Conservation (phyloP, 2,329 filamentous ascomycete genomes). For the Aspergillus transmontanensis region DNA sequence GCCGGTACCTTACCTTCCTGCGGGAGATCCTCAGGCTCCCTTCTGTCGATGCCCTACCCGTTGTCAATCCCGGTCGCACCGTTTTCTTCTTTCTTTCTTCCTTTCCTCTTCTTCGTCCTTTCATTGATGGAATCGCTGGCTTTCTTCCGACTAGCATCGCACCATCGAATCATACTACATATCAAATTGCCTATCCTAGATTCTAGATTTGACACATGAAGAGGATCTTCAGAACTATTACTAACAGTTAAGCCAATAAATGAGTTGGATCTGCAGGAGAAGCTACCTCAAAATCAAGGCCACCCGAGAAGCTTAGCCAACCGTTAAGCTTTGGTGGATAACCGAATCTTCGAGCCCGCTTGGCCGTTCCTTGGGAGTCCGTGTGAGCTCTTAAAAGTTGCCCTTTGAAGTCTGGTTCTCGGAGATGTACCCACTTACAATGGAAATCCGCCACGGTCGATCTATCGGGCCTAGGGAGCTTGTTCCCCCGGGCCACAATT, state of each 20-base stretch:
- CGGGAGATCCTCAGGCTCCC: constrained; percentile 13
- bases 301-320: background rate
- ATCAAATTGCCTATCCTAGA: background rate
- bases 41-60: constrained; percentile 3
- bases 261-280: constrained; percentile 6
- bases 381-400: background rate
- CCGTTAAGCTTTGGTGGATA: constrained; percentile 6
- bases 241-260: constrained; percentile 6
- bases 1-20: background rate
- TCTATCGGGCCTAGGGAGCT: background rate
- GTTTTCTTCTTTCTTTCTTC: background rate
- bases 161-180: background rate
- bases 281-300: constrained; percentile 6
- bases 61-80: constrained; percentile 4
- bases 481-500: background rate
- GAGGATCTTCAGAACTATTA: constrained; percentile 7
- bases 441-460: background rate
- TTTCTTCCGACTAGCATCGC: background rate
- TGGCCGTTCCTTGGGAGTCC: constrained; percentile 2
- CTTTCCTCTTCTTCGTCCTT: background rate
- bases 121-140: background rate
- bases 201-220: background rate
- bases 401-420: background rate
- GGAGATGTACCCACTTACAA: background rate
- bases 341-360: constrained; percentile 9